These are phyloP conservation scores for Lepidium aucheri DNA, from an alignment of 345 rosid genomes.

Conservation along the genomic window DNA sequence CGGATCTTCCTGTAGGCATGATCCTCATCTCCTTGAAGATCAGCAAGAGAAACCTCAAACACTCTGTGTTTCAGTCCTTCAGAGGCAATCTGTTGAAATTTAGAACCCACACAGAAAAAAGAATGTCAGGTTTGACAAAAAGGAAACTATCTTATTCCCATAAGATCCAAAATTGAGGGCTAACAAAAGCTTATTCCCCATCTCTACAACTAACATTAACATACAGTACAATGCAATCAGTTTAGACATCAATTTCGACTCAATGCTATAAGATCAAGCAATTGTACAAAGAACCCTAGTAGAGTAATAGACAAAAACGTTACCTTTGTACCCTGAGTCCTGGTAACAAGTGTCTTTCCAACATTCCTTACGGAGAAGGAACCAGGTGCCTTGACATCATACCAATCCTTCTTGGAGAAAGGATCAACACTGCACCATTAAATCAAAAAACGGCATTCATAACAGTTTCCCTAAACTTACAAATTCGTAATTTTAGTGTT, in stretches of 20 bases:
- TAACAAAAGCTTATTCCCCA: background rate
- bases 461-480: background rate
- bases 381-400: conserved; percentile 84
- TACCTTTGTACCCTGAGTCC: conserved; percentile 98
- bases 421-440: conserved; percentile 58
- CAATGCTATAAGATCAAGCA: background rate
- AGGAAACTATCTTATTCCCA: background rate
- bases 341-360: conserved; percentile 80
- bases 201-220: background rate
- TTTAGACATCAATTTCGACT: background rate
- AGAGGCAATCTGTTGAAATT: conserved; percentile 65
- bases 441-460: background rate
- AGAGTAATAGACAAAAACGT: background rate
- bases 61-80: conserved; percentile 91
- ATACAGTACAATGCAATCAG: background rate
- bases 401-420: conserved; percentile 94
- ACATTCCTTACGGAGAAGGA: conserved; percentile 52
- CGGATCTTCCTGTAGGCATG: conserved; percentile 78
- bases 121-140: background rate
- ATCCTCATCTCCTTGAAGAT: conserved; percentile 81
- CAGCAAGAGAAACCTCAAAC: conserved; percentile 83
- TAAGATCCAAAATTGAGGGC: background rate
- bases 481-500: too few relatives aligned
- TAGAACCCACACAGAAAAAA: background rate
- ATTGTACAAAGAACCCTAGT: background rate